Evolutionary conservation across 768 basidiomycete species (phyloP).

Genomic region (Mycena amicta): DNA sequence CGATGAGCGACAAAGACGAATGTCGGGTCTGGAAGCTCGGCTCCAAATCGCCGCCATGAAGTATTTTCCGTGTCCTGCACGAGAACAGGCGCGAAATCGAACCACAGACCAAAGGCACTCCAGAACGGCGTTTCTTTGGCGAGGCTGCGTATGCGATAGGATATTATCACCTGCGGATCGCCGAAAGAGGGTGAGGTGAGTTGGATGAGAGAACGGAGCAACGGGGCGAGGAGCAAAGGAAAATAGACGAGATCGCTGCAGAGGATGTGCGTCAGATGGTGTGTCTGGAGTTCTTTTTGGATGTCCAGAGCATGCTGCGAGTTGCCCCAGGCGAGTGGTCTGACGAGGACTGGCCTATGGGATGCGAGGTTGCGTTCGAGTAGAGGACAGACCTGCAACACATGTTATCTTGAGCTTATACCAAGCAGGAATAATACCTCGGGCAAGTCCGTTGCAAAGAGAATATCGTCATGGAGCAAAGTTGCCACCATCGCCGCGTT

Average conservation of each 20-base stretch:
- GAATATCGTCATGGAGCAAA: constrained; percentile 41
- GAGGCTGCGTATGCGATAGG: constrained; percentile 77
- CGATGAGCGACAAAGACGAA: constrained; percentile 69
- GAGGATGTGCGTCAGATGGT: constrained; percentile 62
- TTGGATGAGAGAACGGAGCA: constrained; percentile 73
- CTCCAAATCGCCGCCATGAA: constrained; percentile 47
- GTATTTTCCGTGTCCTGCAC: constrained; percentile 11
- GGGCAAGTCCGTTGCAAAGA: constrained; percentile 75
- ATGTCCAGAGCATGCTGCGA: constrained; percentile 43
- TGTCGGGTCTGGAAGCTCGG: constrained; percentile 42
- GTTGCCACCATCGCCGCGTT: constrained; percentile 48
- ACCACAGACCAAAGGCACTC: constrained; percentile 81
- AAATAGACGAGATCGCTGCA: constrained; percentile 93
- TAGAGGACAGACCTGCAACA: constrained; percentile 52
- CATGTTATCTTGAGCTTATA: neutral
- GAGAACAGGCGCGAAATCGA: constrained; percentile 62
- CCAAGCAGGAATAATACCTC: constrained; percentile 51
- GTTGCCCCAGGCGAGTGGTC: constrained; percentile 75
- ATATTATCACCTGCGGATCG: constrained; percentile 55
- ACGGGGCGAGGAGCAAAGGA: constrained; percentile 75
- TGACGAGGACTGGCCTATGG: constrained; percentile 39
- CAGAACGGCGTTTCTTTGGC: constrained; percentile 76
- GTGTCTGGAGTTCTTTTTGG: constrained; percentile 36
- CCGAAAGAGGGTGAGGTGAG: constrained; percentile 60
- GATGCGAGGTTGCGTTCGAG: constrained; percentile 41